phyloP scores from a whole-genome alignment of 2,329 filamentous ascomycete genomes.

The Onygena corvina region DNA sequence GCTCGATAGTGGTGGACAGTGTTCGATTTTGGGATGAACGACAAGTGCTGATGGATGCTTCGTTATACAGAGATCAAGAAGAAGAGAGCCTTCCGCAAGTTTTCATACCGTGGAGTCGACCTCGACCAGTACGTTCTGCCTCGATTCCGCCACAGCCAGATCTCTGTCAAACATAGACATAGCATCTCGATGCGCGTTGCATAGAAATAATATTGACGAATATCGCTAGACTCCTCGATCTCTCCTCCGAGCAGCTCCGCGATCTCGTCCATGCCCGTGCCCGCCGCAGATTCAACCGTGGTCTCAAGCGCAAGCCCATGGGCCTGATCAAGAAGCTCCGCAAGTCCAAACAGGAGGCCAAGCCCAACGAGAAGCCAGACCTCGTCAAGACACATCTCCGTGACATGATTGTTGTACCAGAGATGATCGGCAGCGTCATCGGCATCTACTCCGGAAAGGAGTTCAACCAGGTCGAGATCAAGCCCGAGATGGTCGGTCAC shows the following conservation, averaged over 20 bases:
- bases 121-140: constrained; percentile 78
- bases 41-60: neutral
- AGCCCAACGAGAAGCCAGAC: constrained; percentile 99
- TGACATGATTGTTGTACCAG: constrained; percentile 99
- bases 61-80: constrained; percentile 76
- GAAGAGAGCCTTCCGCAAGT: constrained; percentile 99
- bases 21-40: neutral
- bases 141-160: neutral
- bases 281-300: constrained; percentile 97
- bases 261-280: constrained; percentile 99
- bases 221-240: constrained; percentile 75
- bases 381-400: constrained; percentile 98
- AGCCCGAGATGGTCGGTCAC: constrained; percentile 99
- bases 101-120: constrained; percentile 98
- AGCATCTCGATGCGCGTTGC: no score
- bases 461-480: constrained; percentile 99
- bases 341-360: constrained; percentile 97
- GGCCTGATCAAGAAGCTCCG: constrained; percentile 99
- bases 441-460: constrained; percentile 99
- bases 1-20: neutral
- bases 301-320: constrained; percentile 99
- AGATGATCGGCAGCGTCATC: constrained; percentile 98
- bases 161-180: neutral
- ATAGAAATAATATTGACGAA: no score
- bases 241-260: constrained; percentile 94